These are phyloP conservation scores for Kokia cookei DNA, from an alignment of 441 rosid species.

Conservation along the genomic window DNA sequence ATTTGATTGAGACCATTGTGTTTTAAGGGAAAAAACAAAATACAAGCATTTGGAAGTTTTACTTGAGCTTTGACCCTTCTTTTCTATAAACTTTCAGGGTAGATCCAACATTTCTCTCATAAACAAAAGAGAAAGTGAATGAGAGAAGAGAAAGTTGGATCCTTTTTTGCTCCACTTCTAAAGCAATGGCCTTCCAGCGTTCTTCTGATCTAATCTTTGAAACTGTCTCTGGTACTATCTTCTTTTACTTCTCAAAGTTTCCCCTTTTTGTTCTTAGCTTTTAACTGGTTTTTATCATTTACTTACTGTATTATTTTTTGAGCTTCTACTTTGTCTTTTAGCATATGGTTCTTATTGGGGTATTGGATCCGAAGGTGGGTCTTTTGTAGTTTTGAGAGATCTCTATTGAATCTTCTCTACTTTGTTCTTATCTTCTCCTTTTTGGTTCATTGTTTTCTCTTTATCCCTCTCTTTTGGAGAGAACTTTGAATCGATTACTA, in stretches of 20 bases:
- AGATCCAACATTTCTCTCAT: background rate
- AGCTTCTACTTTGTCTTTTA: constrained; percentile 24
- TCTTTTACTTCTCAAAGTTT: constrained; percentile 7
- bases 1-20: background rate
- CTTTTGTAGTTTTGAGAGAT: constrained; percentile 29
- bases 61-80: constrained; percentile 51
- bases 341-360: constrained; percentile 31
- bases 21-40: constrained; percentile 3
- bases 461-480: background rate
- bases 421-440: constrained; percentile 23
- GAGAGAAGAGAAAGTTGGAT: constrained; percentile 13
- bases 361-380: constrained; percentile 39
- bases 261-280: constrained; percentile 9
- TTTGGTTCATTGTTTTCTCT: constrained; percentile 4
- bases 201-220: constrained; percentile 16
- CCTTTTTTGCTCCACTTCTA: constrained; percentile 24
- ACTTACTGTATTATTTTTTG: constrained; percentile 15
- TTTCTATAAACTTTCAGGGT: constrained; percentile 12
- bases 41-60: constrained; percentile 4
- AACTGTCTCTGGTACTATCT: constrained; percentile 15
- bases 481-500: background rate
- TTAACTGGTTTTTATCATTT: constrained; percentile 21
- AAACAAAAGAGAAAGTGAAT: constrained; percentile 1
- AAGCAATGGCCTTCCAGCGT: constrained; percentile 13
- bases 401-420: constrained; percentile 20